Evolutionary conservation across 495 filamentous ascomycete species (phyloP).

Genomic region (Glonium stellatum): DNA sequence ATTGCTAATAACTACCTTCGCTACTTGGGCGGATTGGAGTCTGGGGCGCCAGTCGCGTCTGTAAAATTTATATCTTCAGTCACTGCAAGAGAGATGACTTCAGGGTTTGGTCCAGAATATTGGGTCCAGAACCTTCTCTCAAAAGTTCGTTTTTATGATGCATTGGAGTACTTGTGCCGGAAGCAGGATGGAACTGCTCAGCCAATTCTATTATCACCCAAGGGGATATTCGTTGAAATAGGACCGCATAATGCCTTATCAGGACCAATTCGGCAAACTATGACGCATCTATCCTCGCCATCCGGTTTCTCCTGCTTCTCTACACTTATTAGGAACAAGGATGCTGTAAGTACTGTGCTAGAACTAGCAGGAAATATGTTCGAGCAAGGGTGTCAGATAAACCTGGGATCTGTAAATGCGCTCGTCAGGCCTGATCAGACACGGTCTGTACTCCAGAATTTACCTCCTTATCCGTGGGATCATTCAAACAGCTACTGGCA

Average conservation of each 20-base stretch:
- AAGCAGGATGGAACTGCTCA: too few relatives aligned
- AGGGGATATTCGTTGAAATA: conserved; percentile 11
- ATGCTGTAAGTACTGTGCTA: too few relatives aligned
- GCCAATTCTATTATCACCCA: too few relatives aligned
- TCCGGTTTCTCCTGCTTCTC: too few relatives aligned
- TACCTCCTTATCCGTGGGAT: not conserved
- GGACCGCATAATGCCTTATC: conserved; percentile 19
- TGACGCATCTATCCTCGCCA: too few relatives aligned
- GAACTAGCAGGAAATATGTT: too few relatives aligned
- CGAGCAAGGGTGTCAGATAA: too few relatives aligned
- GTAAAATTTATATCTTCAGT: not conserved
- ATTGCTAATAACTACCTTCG: not conserved
- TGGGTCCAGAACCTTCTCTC: conserved; percentile 14
- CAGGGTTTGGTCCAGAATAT: not conserved
- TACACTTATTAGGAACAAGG: too few relatives aligned
- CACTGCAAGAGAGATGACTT: not conserved
- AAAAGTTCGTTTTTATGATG: conserved; percentile 12
- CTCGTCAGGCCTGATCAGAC: too few relatives aligned
- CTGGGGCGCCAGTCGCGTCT: not conserved
- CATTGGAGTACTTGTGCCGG: too few relatives aligned
- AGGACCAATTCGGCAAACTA: conserved; percentile 7
- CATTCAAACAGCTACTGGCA: not conserved
- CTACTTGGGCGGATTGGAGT: not conserved
- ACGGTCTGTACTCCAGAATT: not conserved
- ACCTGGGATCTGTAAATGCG: not conserved